phyloP scores from a whole-genome alignment of 257 asterid species.

The Solanum chmielewskii region DNA sequence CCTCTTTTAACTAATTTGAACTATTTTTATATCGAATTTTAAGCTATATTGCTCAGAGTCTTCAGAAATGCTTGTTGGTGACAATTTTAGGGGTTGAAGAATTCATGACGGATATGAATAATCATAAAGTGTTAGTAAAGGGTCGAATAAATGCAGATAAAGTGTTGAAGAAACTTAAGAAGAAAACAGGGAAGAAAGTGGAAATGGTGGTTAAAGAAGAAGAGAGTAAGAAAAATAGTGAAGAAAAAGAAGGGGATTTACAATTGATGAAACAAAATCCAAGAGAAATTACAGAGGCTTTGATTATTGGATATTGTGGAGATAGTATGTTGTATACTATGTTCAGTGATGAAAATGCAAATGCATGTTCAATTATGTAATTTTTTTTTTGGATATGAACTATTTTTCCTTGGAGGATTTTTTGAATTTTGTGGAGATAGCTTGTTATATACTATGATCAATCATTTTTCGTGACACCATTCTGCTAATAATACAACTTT shows the following conservation, averaged over 20 bases:
- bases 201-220: conserved; percentile 25
- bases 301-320: conserved; percentile 27
- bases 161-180: conserved; percentile 51
- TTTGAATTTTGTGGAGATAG: not conserved
- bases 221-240: conserved; percentile 1
- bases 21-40: not conserved
- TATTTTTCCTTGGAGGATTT: not conserved
- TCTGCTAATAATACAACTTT: not conserved
- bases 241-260: not conserved
- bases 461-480: not conserved
- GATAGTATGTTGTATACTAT: conserved; percentile 27
- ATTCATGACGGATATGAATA: conserved; percentile 52
- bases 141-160: conserved; percentile 50
- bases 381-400: not conserved
- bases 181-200: conserved; percentile 56
- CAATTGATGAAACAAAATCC: not conserved
- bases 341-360: conserved; percentile 74
- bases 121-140: conserved; percentile 36
- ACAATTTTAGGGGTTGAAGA: conserved; percentile 46
- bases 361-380: conserved; percentile 65
- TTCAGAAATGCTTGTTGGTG: not conserved
- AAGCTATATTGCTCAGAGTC: too few relatives aligned
- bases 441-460: not conserved
- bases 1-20: not conserved
- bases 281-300: not conserved